Evolutionary conservation across 2,329 filamentous ascomycete species (phyloP).

Genomic region (Pestalotiopsis sp.): DNA sequence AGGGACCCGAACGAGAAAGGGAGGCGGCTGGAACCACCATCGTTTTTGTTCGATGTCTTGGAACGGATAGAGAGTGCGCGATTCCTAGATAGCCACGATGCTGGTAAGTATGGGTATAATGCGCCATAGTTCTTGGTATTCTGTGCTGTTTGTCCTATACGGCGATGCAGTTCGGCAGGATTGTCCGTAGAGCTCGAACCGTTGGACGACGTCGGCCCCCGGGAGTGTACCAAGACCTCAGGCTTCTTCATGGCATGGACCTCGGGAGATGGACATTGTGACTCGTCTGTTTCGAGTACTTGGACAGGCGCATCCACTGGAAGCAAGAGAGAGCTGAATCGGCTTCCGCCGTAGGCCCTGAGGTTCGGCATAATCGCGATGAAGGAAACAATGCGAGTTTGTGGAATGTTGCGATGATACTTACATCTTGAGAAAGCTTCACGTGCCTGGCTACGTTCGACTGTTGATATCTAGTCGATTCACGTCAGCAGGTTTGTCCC

Average conservation of each 20-base stretch:
- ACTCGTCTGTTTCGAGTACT: background rate
- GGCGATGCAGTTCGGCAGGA: background rate
- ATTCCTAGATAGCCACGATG: constrained; percentile 52
- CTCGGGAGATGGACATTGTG: background rate
- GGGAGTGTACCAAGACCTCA: background rate
- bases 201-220: background rate
- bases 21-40: constrained; percentile 47
- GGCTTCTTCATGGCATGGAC: background rate
- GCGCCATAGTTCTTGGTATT: background rate
- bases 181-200: background rate
- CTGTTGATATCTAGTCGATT: background rate
- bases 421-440: background rate
- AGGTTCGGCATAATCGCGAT: background rate
- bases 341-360: background rate
- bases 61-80: constrained; percentile 75
- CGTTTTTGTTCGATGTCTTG: constrained; percentile 55
- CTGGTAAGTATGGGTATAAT: constrained; percentile 7
- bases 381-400: background rate
- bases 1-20: constrained; percentile 87
- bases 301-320: background rate
- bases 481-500: background rate
- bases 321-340: background rate
- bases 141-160: background rate
- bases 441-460: background rate
- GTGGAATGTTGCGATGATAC: background rate